Base-by-base conservation (phyloP, 2,329 filamentous ascomycete species). In the Colletotrichum costaricense region DNA sequence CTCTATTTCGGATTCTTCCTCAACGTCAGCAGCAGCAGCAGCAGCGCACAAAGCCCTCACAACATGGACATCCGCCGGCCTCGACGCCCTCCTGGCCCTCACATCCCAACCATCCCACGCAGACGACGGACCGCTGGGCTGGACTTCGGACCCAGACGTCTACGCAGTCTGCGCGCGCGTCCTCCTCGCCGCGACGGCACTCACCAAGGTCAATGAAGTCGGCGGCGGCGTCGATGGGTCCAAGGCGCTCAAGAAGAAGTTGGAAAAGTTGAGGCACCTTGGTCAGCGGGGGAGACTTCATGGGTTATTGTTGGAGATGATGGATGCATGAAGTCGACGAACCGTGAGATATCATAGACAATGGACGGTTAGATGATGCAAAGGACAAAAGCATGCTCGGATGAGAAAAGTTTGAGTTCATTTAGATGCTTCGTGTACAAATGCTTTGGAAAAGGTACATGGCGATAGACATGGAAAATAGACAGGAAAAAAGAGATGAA, bases 91-190 rank as follows among this genome's bases (percentile, higher is more conserved):
- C 14, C 80, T 76, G 7, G 63, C 64, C 12, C 78, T 83, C 28
- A 74, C 78, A 5, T 59, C 78, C 5, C 57, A 12, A 11, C 72
- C 62, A 1, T 62, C 71, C 19, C 75, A 82, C 8, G 76, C 78
- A 3, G 74, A 74, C 0, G 93, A 95, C 78, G 92, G 93, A 0
- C 87, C 93, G 9, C 82, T 97, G 42, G 94, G 94, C 7, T 95
- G 93, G 91, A 89, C 89, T 1, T 92, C 92, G 1, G 91, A 92
- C 69, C 87, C 91, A 1, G 89, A 91, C 35, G 89, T 92, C 1
- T 96, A 95, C 80, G 86, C 88, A 2, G 82, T 93, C 55, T 89
- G 88, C 59, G 83, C 85, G 5, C 83, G 85, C 16, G 77, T 89
- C n/a, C 58, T 88, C n/a, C 77, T 83, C 3, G 79, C 81, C 30